phyloP scores from a whole-genome alignment of 768 basidiomycete species.

The Pilatotrama ljubarskyi region DNA sequence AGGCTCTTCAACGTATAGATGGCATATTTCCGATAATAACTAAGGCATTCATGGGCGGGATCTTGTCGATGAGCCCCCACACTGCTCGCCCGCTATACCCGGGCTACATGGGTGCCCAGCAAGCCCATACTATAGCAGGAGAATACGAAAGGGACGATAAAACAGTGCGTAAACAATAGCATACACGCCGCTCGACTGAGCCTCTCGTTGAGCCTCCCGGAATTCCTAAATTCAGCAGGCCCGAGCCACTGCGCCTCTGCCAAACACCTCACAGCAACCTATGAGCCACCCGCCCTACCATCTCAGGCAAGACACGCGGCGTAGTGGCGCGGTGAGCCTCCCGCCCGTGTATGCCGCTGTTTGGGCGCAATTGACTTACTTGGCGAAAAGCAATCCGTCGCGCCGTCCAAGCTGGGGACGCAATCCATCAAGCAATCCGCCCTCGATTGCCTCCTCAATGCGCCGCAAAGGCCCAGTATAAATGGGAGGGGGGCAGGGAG shows the following conservation, averaged over 20 bases:
- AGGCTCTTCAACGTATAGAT: no score
- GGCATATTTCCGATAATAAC: no score
- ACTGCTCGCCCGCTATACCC: no score
- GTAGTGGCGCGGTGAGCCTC: conserved; percentile 11
- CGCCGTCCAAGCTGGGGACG: neutral
- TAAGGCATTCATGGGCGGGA: no score
- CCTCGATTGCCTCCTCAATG: neutral
- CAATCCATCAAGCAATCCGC: conserved; percentile 19
- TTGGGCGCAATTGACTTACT: conserved; percentile 12
- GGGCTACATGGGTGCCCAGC: no score
- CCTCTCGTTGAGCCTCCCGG: neutral
- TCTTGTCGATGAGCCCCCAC: no score
- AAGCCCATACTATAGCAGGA: no score
- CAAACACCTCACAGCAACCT: conserved; percentile 13
- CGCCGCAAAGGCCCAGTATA: conserved; percentile 1
- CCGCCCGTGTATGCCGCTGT: conserved; percentile 12
- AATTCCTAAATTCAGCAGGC: neutral
- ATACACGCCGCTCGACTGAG: neutral
- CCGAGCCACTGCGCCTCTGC: conserved; percentile 13
- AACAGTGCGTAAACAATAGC: neutral
- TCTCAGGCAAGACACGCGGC: conserved; percentile 14
- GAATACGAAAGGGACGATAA: no score
- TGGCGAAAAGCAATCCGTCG: conserved; percentile 22
- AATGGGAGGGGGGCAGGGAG: neutral
- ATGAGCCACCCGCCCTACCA: conserved; percentile 17